Evolutionary conservation across 2,329 filamentous ascomycete genomes (phyloP).

Genomic region (Penicillium sp.): DNA sequence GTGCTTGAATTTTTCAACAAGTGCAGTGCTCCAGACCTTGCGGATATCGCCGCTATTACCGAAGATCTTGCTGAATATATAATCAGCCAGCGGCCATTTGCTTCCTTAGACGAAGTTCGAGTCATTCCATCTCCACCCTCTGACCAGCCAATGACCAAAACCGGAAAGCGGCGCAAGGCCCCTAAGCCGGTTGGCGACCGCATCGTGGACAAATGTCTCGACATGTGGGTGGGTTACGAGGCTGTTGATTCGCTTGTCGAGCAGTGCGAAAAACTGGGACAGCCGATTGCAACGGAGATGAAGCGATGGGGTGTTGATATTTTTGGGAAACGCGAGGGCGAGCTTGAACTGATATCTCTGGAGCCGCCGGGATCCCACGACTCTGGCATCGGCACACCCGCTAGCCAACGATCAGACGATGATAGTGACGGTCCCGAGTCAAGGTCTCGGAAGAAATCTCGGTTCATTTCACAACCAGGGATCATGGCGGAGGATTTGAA

Average conservation of each 20-base stretch:
- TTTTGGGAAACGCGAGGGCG: conserved; percentile 65
- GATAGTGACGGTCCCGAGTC: conserved; percentile 50
- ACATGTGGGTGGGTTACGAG: conserved; percentile 79
- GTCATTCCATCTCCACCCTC: conserved; percentile 60
- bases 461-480: conserved; percentile 69
- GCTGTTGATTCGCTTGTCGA: conserved; percentile 83
- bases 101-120: conserved; percentile 67
- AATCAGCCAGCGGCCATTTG: conserved; percentile 76
- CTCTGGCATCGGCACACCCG: conserved; percentile 71
- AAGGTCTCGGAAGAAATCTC: conserved; percentile 40
- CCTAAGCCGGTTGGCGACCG: conserved; percentile 67
- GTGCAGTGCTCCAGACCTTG: conserved; percentile 74
- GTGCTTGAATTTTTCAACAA: conserved; percentile 84
- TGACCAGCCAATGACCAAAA: conserved; percentile 50
- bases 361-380: conserved; percentile 58
- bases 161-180: conserved; percentile 55
- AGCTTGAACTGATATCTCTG: conserved; percentile 64
- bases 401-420: conserved; percentile 50
- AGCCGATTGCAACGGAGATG: conserved; percentile 68
- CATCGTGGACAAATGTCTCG: conserved; percentile 68
- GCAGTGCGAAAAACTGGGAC: conserved; percentile 74
- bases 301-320: conserved; percentile 70
- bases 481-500: conserved; percentile 76
- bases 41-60: conserved; percentile 79
- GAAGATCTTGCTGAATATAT: conserved; percentile 72